phyloP scores from a whole-genome alignment of 1,284 basidiomycete species.

The Cronartium quercuum region DNA sequence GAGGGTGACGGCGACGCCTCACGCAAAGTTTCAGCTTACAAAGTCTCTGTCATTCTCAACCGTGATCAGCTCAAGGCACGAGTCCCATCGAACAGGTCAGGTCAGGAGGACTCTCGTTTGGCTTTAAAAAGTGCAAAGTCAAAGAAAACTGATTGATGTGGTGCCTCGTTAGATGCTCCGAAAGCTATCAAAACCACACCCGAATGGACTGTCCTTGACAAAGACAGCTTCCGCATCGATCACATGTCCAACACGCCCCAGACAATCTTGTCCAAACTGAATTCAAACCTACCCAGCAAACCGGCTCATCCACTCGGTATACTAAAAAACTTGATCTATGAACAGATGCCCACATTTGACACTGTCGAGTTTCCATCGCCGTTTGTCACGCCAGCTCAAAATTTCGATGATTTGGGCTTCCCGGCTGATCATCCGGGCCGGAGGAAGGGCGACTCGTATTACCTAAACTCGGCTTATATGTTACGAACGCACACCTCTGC shows the following conservation, averaged over 20 bases:
- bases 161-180: not conserved
- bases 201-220: not conserved
- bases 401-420: constrained; percentile 97
- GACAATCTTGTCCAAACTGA: constrained; percentile 69
- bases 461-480: constrained; percentile 82
- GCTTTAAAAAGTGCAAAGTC: not conserved
- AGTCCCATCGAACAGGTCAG: not conserved
- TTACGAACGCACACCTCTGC: constrained; percentile 95
- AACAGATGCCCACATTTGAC: constrained; percentile 59
- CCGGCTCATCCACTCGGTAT: constrained; percentile 78
- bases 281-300: constrained; percentile 67
- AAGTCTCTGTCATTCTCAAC: no score
- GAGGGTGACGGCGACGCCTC: no score
- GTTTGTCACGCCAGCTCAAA: constrained; percentile 80
- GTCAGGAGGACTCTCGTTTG: not conserved
- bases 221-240: constrained; percentile 61
- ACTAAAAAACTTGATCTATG: constrained; percentile 75
- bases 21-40: no score
- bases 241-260: constrained; percentile 75
- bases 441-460: constrained; percentile 85
- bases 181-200: not conserved
- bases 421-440: constrained; percentile 88
- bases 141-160: not conserved
- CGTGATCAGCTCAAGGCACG: no score
- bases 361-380: constrained; percentile 65